A percentile compares a stretch with the other conserved stretches of the same genome.
These are phyloP conservation scores for Leccinum aurantiacum DNA, from an alignment of 768 basidiomycete genomes.

Conservation along the genomic window DNA sequence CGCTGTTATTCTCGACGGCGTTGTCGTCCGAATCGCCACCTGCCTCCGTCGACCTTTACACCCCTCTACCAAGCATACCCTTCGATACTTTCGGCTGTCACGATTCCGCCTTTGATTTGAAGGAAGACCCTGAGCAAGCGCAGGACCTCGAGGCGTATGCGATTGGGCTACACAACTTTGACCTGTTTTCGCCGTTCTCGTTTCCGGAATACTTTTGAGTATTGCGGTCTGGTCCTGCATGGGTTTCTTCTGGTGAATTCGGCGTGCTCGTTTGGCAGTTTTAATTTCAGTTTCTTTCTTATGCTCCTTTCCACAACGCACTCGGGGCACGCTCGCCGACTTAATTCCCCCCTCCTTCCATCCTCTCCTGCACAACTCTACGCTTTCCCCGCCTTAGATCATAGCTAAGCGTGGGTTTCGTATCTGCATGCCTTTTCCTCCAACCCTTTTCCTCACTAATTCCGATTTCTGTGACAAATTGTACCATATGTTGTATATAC, in stretches of 20 bases:
- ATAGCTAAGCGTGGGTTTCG: neutral
- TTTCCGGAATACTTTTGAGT: conserved; percentile 22
- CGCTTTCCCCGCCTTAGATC: conserved; percentile 4
- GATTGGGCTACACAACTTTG: conserved; percentile 28
- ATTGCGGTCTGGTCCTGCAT: neutral
- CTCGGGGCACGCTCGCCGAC: neutral
- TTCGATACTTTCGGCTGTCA: conserved; percentile 5
- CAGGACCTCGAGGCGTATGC: conserved; percentile 33
- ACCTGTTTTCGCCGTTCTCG: conserved; percentile 23
- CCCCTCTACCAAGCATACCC: conserved; percentile 4
- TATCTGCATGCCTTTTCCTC: neutral
- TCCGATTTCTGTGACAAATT: neutral
- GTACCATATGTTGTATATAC: conserved; percentile 5
- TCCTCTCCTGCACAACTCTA: neutral
- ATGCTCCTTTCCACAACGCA: neutral
- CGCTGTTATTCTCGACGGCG: neutral
- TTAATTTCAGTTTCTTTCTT: neutral
- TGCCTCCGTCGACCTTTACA: neutral
- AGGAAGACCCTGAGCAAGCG: conserved; percentile 25
- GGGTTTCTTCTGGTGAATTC: neutral
- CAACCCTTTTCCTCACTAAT: neutral
- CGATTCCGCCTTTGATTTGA: conserved; percentile 5
- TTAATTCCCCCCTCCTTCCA: neutral
- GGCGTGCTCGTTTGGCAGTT: neutral
- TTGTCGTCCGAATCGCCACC: neutral